Evolutionary conservation across 2,329 filamentous ascomycete species (phyloP).

Genomic region (Fusarium foetens): DNA sequence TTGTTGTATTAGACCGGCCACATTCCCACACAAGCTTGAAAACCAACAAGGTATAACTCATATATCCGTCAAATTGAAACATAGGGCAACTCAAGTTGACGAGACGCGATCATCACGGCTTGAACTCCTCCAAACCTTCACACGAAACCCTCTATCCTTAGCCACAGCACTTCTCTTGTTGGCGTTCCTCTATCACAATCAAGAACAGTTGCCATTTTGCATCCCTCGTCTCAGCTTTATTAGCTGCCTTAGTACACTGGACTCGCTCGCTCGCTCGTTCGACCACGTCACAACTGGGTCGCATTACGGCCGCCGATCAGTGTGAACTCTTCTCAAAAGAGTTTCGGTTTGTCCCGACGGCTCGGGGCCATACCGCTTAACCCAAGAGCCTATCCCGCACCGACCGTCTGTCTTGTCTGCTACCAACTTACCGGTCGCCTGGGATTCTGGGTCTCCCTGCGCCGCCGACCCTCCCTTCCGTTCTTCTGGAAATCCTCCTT

Average conservation of each 20-base stretch:
- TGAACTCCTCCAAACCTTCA: not conserved
- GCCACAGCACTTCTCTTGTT: constrained; percentile 1
- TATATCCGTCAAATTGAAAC: not conserved
- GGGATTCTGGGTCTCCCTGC: constrained; percentile 35
- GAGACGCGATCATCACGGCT: not conserved
- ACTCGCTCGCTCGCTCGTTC: constrained; percentile 27
- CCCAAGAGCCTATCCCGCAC: constrained; percentile 24
- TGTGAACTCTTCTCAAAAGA: constrained; percentile 30
- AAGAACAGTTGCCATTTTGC: constrained; percentile 19
- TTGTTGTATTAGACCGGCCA: not conserved
- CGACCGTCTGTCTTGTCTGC: constrained; percentile 20
- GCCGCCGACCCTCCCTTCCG: constrained; percentile 39
- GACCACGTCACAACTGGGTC: constrained; percentile 43
- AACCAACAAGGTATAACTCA: not conserved
- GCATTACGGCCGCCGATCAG: constrained; percentile 36
- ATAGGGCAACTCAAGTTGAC: not conserved
- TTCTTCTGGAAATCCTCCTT: constrained; percentile 42
- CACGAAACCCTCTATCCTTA: not conserved
- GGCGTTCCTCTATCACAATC: constrained; percentile 20
- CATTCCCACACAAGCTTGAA: not conserved
- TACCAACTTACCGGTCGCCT: constrained; percentile 30
- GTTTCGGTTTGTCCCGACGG: constrained; percentile 37
- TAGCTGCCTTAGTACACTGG: not conserved
- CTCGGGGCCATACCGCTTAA: constrained; percentile 18
- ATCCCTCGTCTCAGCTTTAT: constrained; percentile 14